A percentile compares a stretch with the other conserved stretches of the same genome.
phyloP scores from a whole-genome alignment of 345 rosid genomes.

The Excoecaria cochinchinensis region DNA sequence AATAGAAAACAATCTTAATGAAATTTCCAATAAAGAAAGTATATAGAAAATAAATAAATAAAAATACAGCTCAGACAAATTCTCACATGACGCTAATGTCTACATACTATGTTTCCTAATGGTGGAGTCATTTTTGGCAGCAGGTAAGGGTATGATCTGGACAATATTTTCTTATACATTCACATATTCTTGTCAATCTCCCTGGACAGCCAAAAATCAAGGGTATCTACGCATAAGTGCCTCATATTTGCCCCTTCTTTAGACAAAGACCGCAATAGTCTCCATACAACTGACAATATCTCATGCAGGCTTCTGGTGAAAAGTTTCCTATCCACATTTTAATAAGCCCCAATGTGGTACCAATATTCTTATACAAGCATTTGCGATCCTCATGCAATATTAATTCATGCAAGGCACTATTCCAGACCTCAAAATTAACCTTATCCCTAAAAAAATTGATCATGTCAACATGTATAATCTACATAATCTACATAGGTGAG shows the following conservation, averaged over 20 bases:
- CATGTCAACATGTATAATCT: not conserved
- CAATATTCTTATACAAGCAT: not conserved
- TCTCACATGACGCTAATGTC: not conserved
- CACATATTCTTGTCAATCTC: not conserved
- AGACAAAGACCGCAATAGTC: not conserved
- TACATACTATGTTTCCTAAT: not conserved
- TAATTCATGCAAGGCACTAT: conserved; percentile 3
- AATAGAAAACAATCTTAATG: not conserved
- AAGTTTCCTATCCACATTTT: not conserved
- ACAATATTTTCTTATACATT: not conserved
- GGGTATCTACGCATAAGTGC: not conserved
- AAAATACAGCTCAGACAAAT: not conserved
- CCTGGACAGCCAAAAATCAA: not conserved
- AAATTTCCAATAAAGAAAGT: not conserved
- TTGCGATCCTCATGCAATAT: not conserved
- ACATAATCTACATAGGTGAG: no score
- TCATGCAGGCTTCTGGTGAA: not conserved
- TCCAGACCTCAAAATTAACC: not conserved
- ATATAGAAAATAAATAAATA: not conserved
- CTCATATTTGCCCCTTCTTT: not conserved
- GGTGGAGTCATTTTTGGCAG: not conserved
- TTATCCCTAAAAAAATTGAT: not conserved
- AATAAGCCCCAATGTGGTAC: no score
- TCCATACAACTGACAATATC: not conserved
- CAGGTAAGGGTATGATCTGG: not conserved